Evolutionary conservation across 148 eudicot genomes (phyloP).

Genomic region (Persicaria tinctoria): DNA sequence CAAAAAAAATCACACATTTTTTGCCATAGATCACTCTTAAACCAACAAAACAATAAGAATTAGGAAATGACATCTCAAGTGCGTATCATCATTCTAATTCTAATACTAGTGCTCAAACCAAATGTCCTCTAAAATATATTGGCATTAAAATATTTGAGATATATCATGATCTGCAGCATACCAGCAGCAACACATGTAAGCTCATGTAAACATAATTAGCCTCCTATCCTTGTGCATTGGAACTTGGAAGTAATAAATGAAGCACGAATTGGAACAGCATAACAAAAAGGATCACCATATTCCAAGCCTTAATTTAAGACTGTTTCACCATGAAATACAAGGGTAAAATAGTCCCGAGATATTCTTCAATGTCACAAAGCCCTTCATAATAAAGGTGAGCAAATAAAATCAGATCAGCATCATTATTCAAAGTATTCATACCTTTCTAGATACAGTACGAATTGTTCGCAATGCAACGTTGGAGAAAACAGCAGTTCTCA

Average conservation of each 20-base stretch:
- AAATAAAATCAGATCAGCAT: background rate
- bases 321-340: background rate
- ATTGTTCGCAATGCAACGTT: conserved; percentile 90
- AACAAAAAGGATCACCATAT: background rate
- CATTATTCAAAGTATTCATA: conserved; percentile 15
- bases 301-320: background rate
- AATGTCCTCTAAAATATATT: background rate
- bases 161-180: background rate
- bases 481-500: conserved; percentile 94
- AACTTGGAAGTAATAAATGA: background rate
- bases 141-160: background rate
- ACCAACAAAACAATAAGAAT: background rate
- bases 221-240: background rate
- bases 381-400: background rate
- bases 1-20: background rate
- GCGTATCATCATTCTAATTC: background rate
- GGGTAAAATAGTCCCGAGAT: background rate
- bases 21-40: background rate
- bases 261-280: background rate
- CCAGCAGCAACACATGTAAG: background rate
- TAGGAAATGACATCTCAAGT: background rate
- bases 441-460: conserved; percentile 83
- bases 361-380: background rate
- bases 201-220: background rate
- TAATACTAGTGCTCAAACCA: background rate